Base-by-base conservation (phyloP, 2,329 filamentous ascomycete genomes). In the Colletotrichum orbiculare region DNA sequence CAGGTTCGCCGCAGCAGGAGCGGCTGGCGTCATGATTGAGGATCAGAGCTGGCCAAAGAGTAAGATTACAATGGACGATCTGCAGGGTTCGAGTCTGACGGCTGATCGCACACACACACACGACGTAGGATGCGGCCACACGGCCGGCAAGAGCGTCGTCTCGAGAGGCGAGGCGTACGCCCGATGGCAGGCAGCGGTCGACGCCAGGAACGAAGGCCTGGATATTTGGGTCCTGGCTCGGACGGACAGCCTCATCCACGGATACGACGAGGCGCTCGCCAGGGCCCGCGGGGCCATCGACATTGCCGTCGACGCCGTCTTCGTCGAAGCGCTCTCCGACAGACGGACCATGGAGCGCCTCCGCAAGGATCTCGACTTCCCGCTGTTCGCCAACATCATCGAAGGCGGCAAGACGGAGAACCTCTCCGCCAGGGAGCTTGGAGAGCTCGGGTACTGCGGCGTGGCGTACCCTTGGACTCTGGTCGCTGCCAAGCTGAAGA, bases 31-130 rank as follows among this genome's bases (percentile, higher is more conserved):
- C 37, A 77, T 77, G 79, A 81, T 83, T 59, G 81, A 83, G 60
- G 80, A 83, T 58, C 81, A 83, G 66, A 81, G 78, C 1, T 83
- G 81, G 81, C 81, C 81, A 7, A 83, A 83, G 60, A 71, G 81
- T 83, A 60, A 68, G 76, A 17, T 15, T 25, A 25, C 4, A 25
- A 25, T 25, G 25, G 3, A 39, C n/a, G 1, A 52, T 49, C 10
- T 49, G 46, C 8, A 11, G 11, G 11, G 11, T 25, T 25, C 10
- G 13, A 7, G 4, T n/a, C 15, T 17, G n/a, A 12, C n/a, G 11
- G 43, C 11, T 17, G 43, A 25, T 25, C 25, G n/a, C 4, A 7
- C 43, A 17, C n/a, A 46, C 15, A 15, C 43, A 7, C 13, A 6
- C 8, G 13, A 25, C 25, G 3, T 7, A 73, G 72, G 72, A 11